Conservation (phyloP, 768 basidiomycete genomes). For the Auriculariales sp. region DNA sequence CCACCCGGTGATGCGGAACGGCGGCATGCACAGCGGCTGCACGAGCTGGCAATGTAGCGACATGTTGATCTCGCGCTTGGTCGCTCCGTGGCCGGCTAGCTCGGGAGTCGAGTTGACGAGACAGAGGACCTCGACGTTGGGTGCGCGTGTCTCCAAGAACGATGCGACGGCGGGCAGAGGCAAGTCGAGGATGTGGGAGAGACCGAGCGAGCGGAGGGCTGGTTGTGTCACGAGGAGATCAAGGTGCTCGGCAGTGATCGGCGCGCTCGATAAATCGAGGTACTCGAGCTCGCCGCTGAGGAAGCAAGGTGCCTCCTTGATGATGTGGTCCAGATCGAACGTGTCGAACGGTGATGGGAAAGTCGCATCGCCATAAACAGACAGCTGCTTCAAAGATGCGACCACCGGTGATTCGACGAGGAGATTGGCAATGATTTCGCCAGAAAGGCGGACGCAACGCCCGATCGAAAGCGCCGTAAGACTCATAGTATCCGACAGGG, state of each 20-base stretch:
- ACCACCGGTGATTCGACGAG: constrained; percentile 55
- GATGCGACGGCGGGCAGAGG: constrained; percentile 46
- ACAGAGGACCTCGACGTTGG: constrained; percentile 75
- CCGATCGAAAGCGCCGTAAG: constrained; percentile 73
- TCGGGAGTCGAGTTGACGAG: constrained; percentile 65
- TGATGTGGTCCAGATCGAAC: constrained; percentile 50
- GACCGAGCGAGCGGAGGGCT: constrained; percentile 71
- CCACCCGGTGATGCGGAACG: constrained; percentile 51
- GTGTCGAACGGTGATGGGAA: constrained; percentile 57
- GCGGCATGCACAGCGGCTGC: constrained; percentile 64
- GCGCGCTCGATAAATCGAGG: constrained; percentile 79
- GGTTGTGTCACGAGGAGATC: constrained; percentile 47
- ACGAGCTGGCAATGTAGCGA: constrained; percentile 61
- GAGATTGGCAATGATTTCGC: constrained; percentile 62
- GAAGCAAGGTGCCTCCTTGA: constrained; percentile 71
- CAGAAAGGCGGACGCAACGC: constrained; percentile 72
- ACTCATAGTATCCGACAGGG: constrained; percentile 43
- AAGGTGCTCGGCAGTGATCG: constrained; percentile 40
- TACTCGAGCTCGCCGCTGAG: constrained; percentile 59
- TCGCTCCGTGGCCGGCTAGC: constrained; percentile 40
- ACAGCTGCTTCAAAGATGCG: constrained; percentile 53
- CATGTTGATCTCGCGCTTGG: constrained; percentile 18
- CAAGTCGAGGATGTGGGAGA: constrained; percentile 71
- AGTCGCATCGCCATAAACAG: constrained; percentile 79
- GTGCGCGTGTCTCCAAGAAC: constrained; percentile 55